These are phyloP conservation scores for Hirschioporus abietinus DNA, from an alignment of 768 basidiomycete genomes.

Conservation along the genomic window DNA sequence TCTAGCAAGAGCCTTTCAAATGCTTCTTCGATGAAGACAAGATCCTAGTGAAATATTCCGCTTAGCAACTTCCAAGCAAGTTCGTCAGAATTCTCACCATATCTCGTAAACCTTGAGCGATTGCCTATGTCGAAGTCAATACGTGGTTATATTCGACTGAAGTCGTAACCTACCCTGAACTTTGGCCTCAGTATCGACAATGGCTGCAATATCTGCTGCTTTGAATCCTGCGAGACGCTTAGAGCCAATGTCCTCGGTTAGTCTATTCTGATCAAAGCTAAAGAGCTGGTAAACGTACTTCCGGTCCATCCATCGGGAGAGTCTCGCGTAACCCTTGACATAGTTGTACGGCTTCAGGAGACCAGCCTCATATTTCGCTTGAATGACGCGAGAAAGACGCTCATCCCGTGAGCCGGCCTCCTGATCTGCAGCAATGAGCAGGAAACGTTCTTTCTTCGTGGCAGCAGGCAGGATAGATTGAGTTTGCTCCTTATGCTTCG, in stretches of 20 bases:
- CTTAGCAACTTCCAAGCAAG: slow-evolving; percentile 2
- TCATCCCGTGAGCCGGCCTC: slow-evolving; percentile 87
- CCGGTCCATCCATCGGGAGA: slow-evolving; percentile 92
- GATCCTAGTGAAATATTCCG: slow-evolving; percentile 50
- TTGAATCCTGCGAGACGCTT: slow-evolving; percentile 86
- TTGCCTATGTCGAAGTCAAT: slow-evolving; percentile 39
- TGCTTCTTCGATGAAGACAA: slow-evolving; percentile 96
- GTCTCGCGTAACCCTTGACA: slow-evolving; percentile 87
- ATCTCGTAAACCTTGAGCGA: slow-evolving; percentile 81
- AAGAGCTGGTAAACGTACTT: slow-evolving; percentile 46
- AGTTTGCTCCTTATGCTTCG: slow-evolving; percentile 34
- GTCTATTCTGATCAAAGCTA: neutral
- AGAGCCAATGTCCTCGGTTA: neutral
- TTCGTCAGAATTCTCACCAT: slow-evolving; percentile 41
- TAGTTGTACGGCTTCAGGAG: slow-evolving; percentile 94
- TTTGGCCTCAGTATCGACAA: slow-evolving; percentile 81
- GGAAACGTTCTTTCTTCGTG: slow-evolving; percentile 81
- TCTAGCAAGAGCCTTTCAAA: slow-evolving; percentile 94
- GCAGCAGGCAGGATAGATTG: slow-evolving; percentile 61
- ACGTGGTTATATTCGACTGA: slow-evolving; percentile 6
- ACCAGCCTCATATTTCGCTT: slow-evolving; percentile 95
- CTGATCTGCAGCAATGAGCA: slow-evolving; percentile 93
- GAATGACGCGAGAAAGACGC: slow-evolving; percentile 84
- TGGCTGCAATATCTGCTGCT: slow-evolving; percentile 88
- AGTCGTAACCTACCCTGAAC: slow-evolving; percentile 56